phyloP scores from a whole-genome alignment of 163 green algal species.

The Smithsoniella earleae region DNA sequence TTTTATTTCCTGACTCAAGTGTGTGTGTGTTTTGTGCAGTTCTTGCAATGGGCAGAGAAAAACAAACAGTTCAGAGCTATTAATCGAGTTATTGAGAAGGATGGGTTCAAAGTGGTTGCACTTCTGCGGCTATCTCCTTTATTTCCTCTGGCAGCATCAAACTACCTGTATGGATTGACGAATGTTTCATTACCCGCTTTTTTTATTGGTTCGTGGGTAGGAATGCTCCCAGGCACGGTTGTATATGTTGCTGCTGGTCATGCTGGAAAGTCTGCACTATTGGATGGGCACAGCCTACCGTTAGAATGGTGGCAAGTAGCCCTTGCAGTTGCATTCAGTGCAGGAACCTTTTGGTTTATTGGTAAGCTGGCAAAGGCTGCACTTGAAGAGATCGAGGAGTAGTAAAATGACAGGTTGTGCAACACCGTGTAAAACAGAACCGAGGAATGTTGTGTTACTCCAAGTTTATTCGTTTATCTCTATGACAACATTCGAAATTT shows the following conservation, averaged over 20 bases:
- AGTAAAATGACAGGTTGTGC: conserved; percentile 28
- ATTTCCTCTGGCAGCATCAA: conserved; percentile 73
- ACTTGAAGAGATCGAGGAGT: conserved; percentile 41
- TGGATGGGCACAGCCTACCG: conserved; percentile 22
- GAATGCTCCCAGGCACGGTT: conserved; percentile 88
- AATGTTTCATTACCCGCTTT: conserved; percentile 55
- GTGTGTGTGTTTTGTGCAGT: no score
- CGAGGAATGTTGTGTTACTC: no score
- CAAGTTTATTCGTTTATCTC: no score
- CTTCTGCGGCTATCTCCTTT: conserved; percentile 84
- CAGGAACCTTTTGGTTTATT: conserved; percentile 45
- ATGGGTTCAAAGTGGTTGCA: conserved; percentile 79
- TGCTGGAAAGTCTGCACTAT: conserved; percentile 30
- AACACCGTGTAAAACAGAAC: no score
- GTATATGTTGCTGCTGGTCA: conserved; percentile 64
- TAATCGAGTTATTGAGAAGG: conserved; percentile 73
- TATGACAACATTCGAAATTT: no score
- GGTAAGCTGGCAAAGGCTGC: conserved; percentile 48
- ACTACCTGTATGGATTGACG: conserved; percentile 72
- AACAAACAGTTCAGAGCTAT: conserved; percentile 79
- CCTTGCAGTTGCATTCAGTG: conserved; percentile 38
- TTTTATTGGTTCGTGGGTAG: conserved; percentile 69
- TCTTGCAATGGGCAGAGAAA: conserved; percentile 42
- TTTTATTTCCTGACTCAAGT: no score
- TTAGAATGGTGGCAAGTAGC: conserved; percentile 42